A percentile compares a stretch with the other conserved stretches of the same genome.
Evolutionary conservation across 352 stramenopile genomes (phyloP).

Genomic region (Phytophthora fragariae): DNA sequence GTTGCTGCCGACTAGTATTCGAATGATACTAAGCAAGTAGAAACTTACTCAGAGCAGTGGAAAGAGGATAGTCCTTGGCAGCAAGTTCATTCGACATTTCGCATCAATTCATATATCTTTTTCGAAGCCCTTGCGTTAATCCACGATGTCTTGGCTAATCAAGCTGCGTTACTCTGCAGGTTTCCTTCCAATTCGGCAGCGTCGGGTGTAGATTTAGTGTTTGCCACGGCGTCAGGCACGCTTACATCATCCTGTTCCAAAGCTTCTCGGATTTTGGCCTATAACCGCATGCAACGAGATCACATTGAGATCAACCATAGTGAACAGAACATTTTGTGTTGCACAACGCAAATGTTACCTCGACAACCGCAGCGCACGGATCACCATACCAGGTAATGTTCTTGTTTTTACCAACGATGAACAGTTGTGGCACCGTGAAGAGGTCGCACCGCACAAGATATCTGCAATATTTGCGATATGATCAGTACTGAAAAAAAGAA

Average conservation of each 20-base stretch:
- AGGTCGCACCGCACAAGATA: slow-evolving; percentile 77
- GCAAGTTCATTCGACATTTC: neutral
- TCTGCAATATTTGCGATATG: slow-evolving; percentile 26
- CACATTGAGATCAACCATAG: neutral
- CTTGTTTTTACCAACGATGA: slow-evolving; percentile 68
- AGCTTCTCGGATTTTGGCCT: slow-evolving; percentile 42
- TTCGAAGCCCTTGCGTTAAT: neutral
- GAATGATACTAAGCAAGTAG: neutral
- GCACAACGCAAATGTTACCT: slow-evolving; percentile 35
- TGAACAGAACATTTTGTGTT: neutral
- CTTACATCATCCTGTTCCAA: slow-evolving; percentile 42
- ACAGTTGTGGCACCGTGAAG: slow-evolving; percentile 59
- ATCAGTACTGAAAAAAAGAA: slow-evolving; percentile 5
- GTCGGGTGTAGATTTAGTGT: neutral
- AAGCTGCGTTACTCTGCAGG: slow-evolving; percentile 29
- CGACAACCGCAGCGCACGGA: slow-evolving; percentile 40
- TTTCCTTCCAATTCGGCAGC: neutral
- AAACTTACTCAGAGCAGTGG: neutral
- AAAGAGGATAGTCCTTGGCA: neutral
- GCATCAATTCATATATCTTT: too few relatives aligned
- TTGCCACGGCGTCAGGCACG: slow-evolving; percentile 11
- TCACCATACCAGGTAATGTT: slow-evolving; percentile 69
- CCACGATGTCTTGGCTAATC: neutral
- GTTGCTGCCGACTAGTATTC: slow-evolving; percentile 23
- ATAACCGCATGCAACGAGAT: neutral